phyloP scores from a whole-genome alignment of 306 rosid genomes.

The Pterocarpus santalinus region DNA sequence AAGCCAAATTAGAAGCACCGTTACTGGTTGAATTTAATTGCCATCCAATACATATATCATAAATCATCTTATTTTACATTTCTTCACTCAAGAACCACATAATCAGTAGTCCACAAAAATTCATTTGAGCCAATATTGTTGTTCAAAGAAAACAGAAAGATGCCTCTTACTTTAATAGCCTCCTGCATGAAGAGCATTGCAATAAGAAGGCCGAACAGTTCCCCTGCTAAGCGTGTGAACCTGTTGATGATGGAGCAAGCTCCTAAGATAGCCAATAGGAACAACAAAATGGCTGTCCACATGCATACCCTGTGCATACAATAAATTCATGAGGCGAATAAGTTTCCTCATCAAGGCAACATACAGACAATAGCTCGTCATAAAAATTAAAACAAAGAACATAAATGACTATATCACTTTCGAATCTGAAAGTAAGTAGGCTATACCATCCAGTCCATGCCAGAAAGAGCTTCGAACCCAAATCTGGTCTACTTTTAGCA shows the following conservation, averaged over 20 bases:
- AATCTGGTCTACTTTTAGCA: constrained; percentile 73
- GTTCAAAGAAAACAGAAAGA: constrained; percentile 21
- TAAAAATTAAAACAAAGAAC: constrained; percentile 7
- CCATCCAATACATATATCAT: constrained; percentile 5
- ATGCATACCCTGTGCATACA: constrained; percentile 71
- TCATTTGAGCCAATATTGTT: background rate
- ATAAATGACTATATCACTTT: constrained; percentile 10
- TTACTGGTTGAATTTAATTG: constrained; percentile 17
- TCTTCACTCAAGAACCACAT: constrained; percentile 19
- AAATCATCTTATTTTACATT: constrained; percentile 6
- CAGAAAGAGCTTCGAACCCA: constrained; percentile 82
- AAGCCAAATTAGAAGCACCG: constrained; percentile 40
- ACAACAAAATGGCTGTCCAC: constrained; percentile 79
- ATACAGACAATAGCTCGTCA: background rate
- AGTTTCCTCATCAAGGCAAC: background rate
- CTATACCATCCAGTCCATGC: constrained; percentile 88
- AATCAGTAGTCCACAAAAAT: constrained; percentile 16
- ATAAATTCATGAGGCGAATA: constrained; percentile 28
- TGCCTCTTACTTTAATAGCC: constrained; percentile 70
- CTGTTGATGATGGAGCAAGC: constrained; percentile 86
- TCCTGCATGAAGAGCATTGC: constrained; percentile 91
- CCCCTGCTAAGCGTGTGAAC: constrained; percentile 85
- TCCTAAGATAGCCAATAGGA: constrained; percentile 78
- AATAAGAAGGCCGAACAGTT: constrained; percentile 86
- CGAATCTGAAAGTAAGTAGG: constrained; percentile 18